phyloP scores from a whole-genome alignment of 2,329 filamentous ascomycete genomes.

The Sporothrix phasma region DNA sequence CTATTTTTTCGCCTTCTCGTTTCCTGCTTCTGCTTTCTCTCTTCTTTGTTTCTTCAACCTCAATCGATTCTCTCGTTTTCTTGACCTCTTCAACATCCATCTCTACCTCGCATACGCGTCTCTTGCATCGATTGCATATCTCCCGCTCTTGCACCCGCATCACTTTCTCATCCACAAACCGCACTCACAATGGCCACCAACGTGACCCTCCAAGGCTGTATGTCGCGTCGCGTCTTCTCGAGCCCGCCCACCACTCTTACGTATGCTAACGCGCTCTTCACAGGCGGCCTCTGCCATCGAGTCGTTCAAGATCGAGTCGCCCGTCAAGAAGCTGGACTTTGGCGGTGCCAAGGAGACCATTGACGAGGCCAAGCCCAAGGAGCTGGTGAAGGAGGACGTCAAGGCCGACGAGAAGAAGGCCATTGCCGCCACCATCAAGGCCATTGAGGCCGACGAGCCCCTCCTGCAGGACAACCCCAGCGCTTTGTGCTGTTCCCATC shows the following conservation, averaged over 20 bases:
- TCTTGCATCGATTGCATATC: background rate
- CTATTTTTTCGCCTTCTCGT: conserved; percentile 15
- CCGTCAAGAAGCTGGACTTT: conserved; percentile 83
- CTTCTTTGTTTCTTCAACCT: conserved; percentile 3
- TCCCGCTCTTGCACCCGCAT: background rate
- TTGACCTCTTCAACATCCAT: background rate
- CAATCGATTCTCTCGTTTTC: conserved; percentile 11
- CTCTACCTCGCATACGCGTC: background rate
- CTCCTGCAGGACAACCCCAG: conserved; percentile 87
- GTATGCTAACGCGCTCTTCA: conserved; percentile 25
- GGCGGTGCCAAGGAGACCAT: conserved; percentile 69
- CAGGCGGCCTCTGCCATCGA: conserved; percentile 83
- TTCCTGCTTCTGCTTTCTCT: background rate
- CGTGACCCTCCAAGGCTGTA: conserved; percentile 27
- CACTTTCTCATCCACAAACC: background rate
- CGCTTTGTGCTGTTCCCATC: conserved; percentile 96
- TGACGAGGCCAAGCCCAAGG: conserved; percentile 33
- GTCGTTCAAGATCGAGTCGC: conserved; percentile 85
- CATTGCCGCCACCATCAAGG: conserved; percentile 45
- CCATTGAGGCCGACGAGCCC: conserved; percentile 73
- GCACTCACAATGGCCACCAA: conserved; percentile 57
- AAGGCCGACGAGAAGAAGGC: conserved; percentile 35
- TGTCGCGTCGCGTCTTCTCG: conserved; percentile 19
- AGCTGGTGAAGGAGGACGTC: conserved; percentile 43
- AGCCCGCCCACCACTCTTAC: background rate